Evolutionary conservation across 2,329 filamentous ascomycete genomes (phyloP), one percentile per base, ranked within the genome.

Genomic region (Colletotrichum higginsianum): DNA sequence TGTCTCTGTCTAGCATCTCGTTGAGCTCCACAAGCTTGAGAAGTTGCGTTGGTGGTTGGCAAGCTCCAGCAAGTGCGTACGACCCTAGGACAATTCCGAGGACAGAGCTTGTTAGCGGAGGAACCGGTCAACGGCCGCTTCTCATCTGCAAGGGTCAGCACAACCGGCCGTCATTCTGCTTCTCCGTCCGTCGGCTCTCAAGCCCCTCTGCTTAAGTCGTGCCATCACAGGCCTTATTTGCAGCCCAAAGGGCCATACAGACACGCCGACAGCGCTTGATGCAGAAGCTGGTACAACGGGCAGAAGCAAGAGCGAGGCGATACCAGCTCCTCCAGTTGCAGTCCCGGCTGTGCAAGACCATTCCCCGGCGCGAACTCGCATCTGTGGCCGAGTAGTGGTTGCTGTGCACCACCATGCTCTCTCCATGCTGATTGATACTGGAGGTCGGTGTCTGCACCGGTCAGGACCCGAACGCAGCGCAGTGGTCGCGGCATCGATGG

Each of bases 91-190:
- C 5, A 30, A 30, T 30, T 7, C 5, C 30, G 30, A 35, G 30
- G 49, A 47, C 57, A 52, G 58, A 68, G 68, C 68, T 71, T 62
- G 57, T 68, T 58, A 56, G 52, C 52, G 66, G 64, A 61, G 40
- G 57, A 58, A 62, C 44, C 38, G 55, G 49, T 61, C 42, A 66
- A 57, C 52, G 47, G 61, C 66, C 49, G 47, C 40, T 60, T 61
- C 13, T 70, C 5, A 18, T 44, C 40, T 70, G 49, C 70, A 66
- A 57, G 66, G 66, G 11, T 56, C 26, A 52, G 46, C 66, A 50
- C 44, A 46, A 49, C 60, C 35, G 61, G 38, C 42, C 26, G n/a
- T 56, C 56, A 18, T 55, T 69, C 66, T 65, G 23, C 46, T 42
- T 65, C 42, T 60, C 53, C 61, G 26, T 70, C 35, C 23, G 53